Conservation (phyloP, 345 rosid species). For the Geranium rotundifolium region DNA sequence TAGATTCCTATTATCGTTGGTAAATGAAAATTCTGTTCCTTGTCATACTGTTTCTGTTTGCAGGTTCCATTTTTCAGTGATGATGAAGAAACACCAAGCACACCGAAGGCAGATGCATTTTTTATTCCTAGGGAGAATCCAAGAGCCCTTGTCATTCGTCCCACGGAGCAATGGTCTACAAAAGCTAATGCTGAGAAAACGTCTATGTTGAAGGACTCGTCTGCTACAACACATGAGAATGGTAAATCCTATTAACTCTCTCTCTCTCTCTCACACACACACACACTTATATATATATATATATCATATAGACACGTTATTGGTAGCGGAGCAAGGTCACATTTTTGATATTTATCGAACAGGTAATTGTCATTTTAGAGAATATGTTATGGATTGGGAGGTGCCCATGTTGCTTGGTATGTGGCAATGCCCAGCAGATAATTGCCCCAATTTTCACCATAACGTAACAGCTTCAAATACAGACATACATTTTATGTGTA, state of each 20-base stretch:
- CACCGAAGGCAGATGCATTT: conserved; percentile 69
- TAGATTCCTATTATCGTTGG: neutral
- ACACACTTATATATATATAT: no score
- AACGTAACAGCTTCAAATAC: neutral
- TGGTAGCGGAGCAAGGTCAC: neutral
- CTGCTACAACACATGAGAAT: conserved; percentile 27
- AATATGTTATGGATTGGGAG: neutral
- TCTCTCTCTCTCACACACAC: no score
- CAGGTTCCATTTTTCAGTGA: conserved; percentile 79
- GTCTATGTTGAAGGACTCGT: conserved; percentile 33
- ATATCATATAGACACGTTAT: neutral
- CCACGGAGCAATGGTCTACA: conserved; percentile 41
- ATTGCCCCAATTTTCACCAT: neutral
- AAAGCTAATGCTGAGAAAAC: conserved; percentile 36
- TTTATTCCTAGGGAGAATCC: conserved; percentile 81
- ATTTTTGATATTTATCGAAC: no score
- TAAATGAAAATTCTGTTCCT: neutral
- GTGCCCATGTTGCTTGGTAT: neutral
- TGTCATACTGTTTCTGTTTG: conserved; percentile 11
- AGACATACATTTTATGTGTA: neutral
- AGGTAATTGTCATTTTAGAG: no score
- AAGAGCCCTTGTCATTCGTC: conserved; percentile 60
- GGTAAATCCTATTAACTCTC: conserved; percentile 20
- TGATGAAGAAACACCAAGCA: conserved; percentile 55
- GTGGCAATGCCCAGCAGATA: neutral